Percentiles rank a stretch among this genome's conserved stretches.
phyloP scores from a whole-genome alignment of 2,329 filamentous ascomycete genomes.

The Colletotrichum abscissum region DNA sequence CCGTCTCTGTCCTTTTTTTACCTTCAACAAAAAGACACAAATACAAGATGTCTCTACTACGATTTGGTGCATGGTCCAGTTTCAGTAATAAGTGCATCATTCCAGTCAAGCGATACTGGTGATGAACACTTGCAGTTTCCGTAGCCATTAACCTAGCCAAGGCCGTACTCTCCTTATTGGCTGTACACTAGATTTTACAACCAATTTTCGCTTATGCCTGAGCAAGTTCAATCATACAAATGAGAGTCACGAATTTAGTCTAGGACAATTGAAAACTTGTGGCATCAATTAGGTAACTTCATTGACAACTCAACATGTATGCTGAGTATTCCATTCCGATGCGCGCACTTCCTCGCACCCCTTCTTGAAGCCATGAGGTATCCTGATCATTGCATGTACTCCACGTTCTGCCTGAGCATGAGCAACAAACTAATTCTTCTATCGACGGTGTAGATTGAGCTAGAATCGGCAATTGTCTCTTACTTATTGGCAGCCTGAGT shows the following conservation, averaged over 20 bases:
- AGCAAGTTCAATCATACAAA: background rate
- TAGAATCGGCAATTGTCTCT: background rate
- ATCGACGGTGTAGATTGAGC: background rate
- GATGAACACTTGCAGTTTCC: too few relatives aligned
- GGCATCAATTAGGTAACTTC: background rate
- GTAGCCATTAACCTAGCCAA: background rate
- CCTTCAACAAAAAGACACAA: too few relatives aligned
- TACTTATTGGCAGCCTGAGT: background rate
- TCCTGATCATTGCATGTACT: too few relatives aligned
- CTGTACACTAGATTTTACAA: too few relatives aligned
- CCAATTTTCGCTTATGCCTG: background rate
- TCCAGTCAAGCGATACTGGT: background rate
- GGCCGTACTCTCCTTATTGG: background rate
- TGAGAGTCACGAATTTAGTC: background rate
- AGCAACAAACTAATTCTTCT: background rate
- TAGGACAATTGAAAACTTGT: background rate
- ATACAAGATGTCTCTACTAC: too few relatives aligned
- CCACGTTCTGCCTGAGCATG: too few relatives aligned
- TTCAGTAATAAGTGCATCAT: background rate
- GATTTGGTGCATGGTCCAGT: too few relatives aligned
- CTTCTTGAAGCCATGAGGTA: too few relatives aligned
- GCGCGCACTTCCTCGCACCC: too few relatives aligned
- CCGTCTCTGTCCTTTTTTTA: too few relatives aligned
- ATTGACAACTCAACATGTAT: background rate
- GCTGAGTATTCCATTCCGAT: background rate